Base-by-base conservation (phyloP, 2,329 filamentous ascomycete species). In the Apiospora kogelbergensis region DNA sequence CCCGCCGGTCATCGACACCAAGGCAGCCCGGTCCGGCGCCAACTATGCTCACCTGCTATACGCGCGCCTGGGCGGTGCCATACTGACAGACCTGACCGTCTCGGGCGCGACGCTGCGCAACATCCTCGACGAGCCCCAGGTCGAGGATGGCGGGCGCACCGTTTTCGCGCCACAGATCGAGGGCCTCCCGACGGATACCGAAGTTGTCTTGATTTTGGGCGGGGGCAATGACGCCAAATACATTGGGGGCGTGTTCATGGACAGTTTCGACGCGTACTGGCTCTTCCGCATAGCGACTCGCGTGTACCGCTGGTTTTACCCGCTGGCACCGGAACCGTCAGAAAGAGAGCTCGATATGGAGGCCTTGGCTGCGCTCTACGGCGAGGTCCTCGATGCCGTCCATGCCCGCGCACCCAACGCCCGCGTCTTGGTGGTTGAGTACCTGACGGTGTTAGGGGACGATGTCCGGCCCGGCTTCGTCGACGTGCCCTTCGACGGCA, bases 371-470 rank as follows among this genome's bases (percentile, higher is more conserved):
- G 63, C 60, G 9, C 70, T 74, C 44, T 78, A 77, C 67, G 77
- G 71, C 6, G 68, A 67, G 66, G 73, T 76, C 24, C 71, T 76
- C n/a, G 71, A 75, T 46, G 72, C 70, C 6, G 70, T 75, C 40
- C 71, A 76, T 63, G 71, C 68, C 73, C 78, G 82, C 45, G 83
- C 83, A 15, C 84, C 84, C 9, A 6, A 76, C 71, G 69, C 84
- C 76, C 33, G 78, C 76, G 72, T 84, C 79, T 69, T 86, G 74
- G 72, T 85, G 78, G 74, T 82, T 44, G 80, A 81, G 69, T 78
- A 79, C 65, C 73, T 78, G 70, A 76, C 76, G 26, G 76, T 82
- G 42, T 75, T 78, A 15, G 78, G 77, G 15, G 68, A 72, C 15
- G 71, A 78, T 65, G 72, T 73, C 44, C 70, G 68, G 60, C 69